Conservation (phyloP, 176 grass and related monocot species). For the Eremochloa ophiuroides region DNA sequence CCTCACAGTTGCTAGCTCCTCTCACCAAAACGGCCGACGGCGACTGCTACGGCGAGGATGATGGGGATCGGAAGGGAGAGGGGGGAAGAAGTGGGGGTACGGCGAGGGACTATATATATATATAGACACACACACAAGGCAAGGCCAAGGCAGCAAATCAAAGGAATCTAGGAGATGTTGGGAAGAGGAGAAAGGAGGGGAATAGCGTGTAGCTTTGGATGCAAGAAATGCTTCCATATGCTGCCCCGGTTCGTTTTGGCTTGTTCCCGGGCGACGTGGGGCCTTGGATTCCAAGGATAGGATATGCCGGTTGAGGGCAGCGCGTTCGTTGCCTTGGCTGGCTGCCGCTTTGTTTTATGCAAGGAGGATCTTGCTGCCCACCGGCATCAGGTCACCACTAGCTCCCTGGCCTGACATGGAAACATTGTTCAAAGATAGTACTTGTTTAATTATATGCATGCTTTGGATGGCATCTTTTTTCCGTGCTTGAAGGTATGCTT, state of each 20-base stretch:
- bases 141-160: not conserved
- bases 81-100: not conserved
- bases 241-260: slow-evolving; percentile 27
- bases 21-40: not conserved
- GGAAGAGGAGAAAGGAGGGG: slow-evolving; percentile 2
- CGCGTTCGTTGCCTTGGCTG: not conserved
- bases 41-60: not conserved
- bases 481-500: too few relatives aligned
- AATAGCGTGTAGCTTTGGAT: slow-evolving; percentile 40
- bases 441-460: too few relatives aligned
- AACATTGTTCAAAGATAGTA: slow-evolving; percentile 16
- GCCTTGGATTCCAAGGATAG: slow-evolving; percentile 44
- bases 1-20: not conserved
- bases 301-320: slow-evolving; percentile 16
- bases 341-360: slow-evolving; percentile 37
- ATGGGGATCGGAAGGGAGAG: not conserved
- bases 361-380: slow-evolving; percentile 12
- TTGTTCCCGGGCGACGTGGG: slow-evolving; percentile 21
- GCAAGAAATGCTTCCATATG: slow-evolving; percentile 37
- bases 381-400: not conserved
- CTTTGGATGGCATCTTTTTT: too few relatives aligned
- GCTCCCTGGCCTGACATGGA: not conserved
- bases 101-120: not conserved
- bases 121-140: too few relatives aligned
- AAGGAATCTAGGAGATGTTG: slow-evolving; percentile 38